Base-by-base conservation (phyloP, 116 monocot genomes). In the Posidonia oceanica region DNA sequence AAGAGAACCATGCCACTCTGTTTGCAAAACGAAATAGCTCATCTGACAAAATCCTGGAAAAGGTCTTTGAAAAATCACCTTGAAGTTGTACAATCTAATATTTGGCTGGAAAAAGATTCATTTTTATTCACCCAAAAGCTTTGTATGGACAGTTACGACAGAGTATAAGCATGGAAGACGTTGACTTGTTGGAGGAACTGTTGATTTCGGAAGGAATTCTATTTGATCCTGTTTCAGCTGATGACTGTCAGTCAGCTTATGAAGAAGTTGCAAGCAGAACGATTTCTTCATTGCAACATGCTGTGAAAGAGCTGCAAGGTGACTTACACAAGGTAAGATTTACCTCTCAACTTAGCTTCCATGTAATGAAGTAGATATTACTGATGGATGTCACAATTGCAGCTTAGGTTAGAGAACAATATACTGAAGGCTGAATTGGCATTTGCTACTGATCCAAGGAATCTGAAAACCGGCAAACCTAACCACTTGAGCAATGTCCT, bases 161-260 rank as follows among this genome's bases (percentile, higher is more conserved):
- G 65, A 77, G 73, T 64, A 64, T 81, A 20, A 79, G 54, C 14
- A 73, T 74, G 37, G 77, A 86, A 42, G 66, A 77, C 71, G 70
- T 75, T 18, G 68, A 75, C 14, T 75, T 86, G 61, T 61, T 83
- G 56, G 83, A 86, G 65, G 79, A 89, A 54, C 52, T 86, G 53
- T 66, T 83, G 55, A 68, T 67, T 17, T 36, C 72, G 70, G 83
- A 89, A 75, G 86, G 86, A 10, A 67, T 89, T 59, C 61, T 75
- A 36, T 79, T 79, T 48, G 63, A 77, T 73, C 85, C 85, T 36
- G 5, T 68, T 4, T 76, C 81, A 4, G 36, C 37, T 21, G 81
- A 81, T 59, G 81, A 77, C 22, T 20, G 75, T 52, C 74, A 77
- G 64, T 64, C 72, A 44, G 76, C 76, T 42, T 69, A 8, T 41